phyloP scores from a whole-genome alignment of 1,139 yeast species.

The Geotrichum klebahnii region DNA sequence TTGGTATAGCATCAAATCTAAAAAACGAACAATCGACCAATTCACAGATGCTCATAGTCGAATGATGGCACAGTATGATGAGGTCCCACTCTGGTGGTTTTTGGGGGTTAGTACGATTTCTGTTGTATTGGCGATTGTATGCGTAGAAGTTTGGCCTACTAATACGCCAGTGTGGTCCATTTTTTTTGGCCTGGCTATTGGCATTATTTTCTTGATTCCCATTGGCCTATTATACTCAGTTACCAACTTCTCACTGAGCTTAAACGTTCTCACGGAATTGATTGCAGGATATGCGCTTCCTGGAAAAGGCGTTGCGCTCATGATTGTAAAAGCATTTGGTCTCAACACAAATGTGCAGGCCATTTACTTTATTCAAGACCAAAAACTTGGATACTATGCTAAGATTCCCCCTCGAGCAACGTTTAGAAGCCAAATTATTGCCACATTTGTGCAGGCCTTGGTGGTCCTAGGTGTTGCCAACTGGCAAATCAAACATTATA shows the following conservation, averaged over 20 bases:
- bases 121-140: conserved; percentile 48
- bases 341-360: conserved; percentile 59
- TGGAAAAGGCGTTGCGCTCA: conserved; percentile 58
- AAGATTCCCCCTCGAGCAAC: conserved; percentile 57
- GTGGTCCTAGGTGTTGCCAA: conserved; percentile 49
- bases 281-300: conserved; percentile 62
- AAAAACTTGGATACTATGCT: conserved; percentile 56
- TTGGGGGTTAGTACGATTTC: conserved; percentile 48
- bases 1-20: conserved; percentile 19
- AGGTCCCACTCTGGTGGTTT: conserved; percentile 64
- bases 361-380: conserved; percentile 51
- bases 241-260: conserved; percentile 50
- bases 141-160: conserved; percentile 36
- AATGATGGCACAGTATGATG: conserved; percentile 54
- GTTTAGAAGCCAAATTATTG: conserved; percentile 53
- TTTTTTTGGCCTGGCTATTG: conserved; percentile 53
- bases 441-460: conserved; percentile 40
- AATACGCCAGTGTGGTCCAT: conserved; percentile 50
- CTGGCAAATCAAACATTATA: conserved; percentile 46
- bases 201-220: conserved; percentile 50
- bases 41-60: conserved; percentile 53
- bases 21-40: conserved; percentile 34
- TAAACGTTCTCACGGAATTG: conserved; percentile 58
- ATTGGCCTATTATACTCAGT: conserved; percentile 44
- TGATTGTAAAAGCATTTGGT: conserved; percentile 57